Evolutionary conservation across 179 eudicot genomes (phyloP), one percentile per base, ranked within the genome.

Genomic region (Silene coronaria): DNA sequence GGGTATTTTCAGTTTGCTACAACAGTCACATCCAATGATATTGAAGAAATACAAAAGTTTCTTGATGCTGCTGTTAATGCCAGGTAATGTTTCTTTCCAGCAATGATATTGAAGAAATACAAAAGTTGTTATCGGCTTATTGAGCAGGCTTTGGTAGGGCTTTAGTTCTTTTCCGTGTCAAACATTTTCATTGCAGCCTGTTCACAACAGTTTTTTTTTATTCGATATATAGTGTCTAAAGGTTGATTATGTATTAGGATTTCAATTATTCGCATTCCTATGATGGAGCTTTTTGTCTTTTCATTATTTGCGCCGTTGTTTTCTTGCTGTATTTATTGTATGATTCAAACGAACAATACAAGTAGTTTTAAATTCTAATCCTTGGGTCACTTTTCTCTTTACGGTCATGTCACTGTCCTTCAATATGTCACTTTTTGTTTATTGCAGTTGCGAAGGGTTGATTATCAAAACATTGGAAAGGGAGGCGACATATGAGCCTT

Each of bases 401-500:
- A n/a, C 26, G 22, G 26, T 11, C 22, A 45, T 28, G 46, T 67
- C 24, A 19, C 24, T 7, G 34, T 70, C 51, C 73, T 4, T 72
- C 70, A 17, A 17, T 73, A 21, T n/a, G 24, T 30, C 23, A 42
- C 23, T 28, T 67, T 22, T 73, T 53, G 21, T 64, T 28, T 79
- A 65, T 75, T 86, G 75, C 88, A 94, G 97, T 79, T 92, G 87
- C 69, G 99, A 95, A 83, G 99, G 99, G 65, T 79, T 95, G 86
- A 95, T 95, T 66, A 87, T 95, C 85, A 95, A 95, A 89, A 92
- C 99, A 53, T 79, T 95, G 87, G 86, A 80, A 66, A 86, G 55
- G 83, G 97, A 95, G 77, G 96, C 97, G 70, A 95, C 99, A n/a
- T 95, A 95, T 82, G 99, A 95, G 87, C 99, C 99, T 51, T 84